Base-by-base conservation (phyloP, 805 yeast species). In the Candida mattraensis region DNA sequence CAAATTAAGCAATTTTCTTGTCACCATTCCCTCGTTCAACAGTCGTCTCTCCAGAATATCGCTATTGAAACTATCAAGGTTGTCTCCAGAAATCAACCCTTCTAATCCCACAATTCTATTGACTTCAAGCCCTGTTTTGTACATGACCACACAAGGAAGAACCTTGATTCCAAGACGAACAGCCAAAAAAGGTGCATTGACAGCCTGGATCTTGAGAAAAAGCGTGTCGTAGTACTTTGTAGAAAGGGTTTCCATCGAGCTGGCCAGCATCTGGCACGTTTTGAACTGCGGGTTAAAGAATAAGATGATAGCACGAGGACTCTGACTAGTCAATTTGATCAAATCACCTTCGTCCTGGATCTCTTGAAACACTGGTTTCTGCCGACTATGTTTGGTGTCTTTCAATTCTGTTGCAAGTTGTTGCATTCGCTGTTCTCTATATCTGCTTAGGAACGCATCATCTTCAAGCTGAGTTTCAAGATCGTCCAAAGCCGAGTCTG, bases 31-130 rank as follows among this genome's bases (percentile, higher is more conserved):
- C 19, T 51, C 48, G 3, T 46, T 35, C 14, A 56, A 39, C n/a
- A 72, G 42, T 14, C 63, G 51, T 2, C 45, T 52, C 50, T 83
- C 89, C 41, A 85, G 60, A 2, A 66, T 50, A 27, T 65, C 70
- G 7, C 73, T 48, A 3, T 66, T 51, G 47, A 81, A 78, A 25
- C 66, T 70, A 33, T 69, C 67, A 3, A 50, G 61, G 32, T 70
- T 62, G 22, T 66, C 67, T 27, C 53, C 56, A 7, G 34, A 54
- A 50, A 18, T 78, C 28, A 86, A 60, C 20, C 73, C 70, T 34
- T 79, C 80, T 50, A 87, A 81, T 5, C 96, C 96, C 5, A 85
- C 70, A 5, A 85, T 51, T 42, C 86, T 61, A 10, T 71, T 68
- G 4, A 65, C 53, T 48, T 84, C 91, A 28, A 68, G 58, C 1